Base-by-base conservation (phyloP, 2,329 filamentous ascomycete species). In the Colletotrichum chlorophyti region DNA sequence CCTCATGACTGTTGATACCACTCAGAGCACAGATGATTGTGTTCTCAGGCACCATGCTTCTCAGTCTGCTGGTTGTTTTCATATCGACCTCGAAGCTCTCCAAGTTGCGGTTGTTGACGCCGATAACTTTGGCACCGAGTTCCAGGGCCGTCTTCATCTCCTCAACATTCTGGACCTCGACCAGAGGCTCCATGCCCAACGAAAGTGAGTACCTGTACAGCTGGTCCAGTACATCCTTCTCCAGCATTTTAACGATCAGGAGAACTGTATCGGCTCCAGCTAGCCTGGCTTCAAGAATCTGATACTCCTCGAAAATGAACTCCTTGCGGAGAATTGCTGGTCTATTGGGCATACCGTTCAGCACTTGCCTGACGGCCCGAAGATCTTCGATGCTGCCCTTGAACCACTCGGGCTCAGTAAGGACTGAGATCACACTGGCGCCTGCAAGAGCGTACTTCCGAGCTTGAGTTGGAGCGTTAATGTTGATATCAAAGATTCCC, bases 391-490 rank as follows among this genome's bases (percentile, higher is more conserved):
- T 93, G 74, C 90, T 96, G 43, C 95, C 95, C 77, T 97, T 98
- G 81, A 99, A 99, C 95, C 95, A 99, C 70, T 98, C 91, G 0
- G 96, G 95, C 75, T 99, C 95, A 0, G 95, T 99, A 42, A 99
- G 83, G n/a, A 99, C 95, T 1, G 95, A 98, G 65, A 99, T 99
- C 34, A 96, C 92, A 71, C 94, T 98, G 43, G 95, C 95, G 12
- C 95, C 96, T 6, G 95, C 93, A 48, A 95, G 83, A 9, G 96
- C 95, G 72, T 99, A 99, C 65, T 90, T 92, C 63, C 88, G 87
- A 37, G 96, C 95, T 74, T 99, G 95, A 5, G 89, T 87, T 21
- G 95, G 93, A 9, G 95, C 95, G 66, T 90, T 95, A 19, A 93
- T 90, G 23, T 91, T 86, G 3, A 96, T 82, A 1, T 93, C 91